Conservation (phyloP, 495 filamentous ascomycete genomes). For the Achaetomiella virescens region DNA sequence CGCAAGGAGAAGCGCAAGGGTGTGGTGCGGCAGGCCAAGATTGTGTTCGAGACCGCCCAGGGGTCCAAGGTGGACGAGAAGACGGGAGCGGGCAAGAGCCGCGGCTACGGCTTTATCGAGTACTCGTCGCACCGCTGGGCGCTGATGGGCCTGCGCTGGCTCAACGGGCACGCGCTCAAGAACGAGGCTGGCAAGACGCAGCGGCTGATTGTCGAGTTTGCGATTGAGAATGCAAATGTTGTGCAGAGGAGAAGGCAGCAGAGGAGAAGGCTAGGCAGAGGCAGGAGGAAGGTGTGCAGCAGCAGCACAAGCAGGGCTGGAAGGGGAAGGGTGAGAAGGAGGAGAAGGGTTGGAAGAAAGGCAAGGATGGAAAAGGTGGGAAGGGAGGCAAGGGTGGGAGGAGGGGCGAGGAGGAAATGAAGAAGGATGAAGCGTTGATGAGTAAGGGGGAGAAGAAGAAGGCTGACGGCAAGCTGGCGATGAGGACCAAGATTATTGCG, state of each 20-base stretch:
- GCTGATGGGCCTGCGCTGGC: conserved; percentile 87
- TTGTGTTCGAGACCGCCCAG: conserved; percentile 80
- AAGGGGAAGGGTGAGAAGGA: conserved; percentile 4
- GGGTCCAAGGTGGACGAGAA: conserved; percentile 71
- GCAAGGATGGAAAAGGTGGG: conserved; percentile 15
- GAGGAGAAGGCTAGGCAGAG: conserved; percentile 59
- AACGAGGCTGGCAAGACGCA: conserved; percentile 43
- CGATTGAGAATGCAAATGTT: conserved; percentile 96
- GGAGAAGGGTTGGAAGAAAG: conserved; percentile 18
- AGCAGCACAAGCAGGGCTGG: neutral
- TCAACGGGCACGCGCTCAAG: conserved; percentile 75
- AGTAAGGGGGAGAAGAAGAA: conserved; percentile 23
- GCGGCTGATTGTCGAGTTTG: conserved; percentile 90
- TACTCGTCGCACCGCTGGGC: conserved; percentile 92
- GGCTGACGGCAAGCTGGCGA: conserved; percentile 29
- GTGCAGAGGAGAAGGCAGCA: conserved; percentile 67
- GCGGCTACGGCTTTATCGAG: conserved; percentile 97
- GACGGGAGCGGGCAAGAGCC: conserved; percentile 64
- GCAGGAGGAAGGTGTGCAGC: conserved; percentile 12
- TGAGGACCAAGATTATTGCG: conserved; percentile 44
- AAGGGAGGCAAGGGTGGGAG: conserved; percentile 5
- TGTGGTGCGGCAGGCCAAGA: conserved; percentile 90
- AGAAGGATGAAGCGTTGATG: conserved; percentile 1
- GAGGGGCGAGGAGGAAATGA: conserved; percentile 3
- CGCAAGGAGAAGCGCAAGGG: conserved; percentile 82